phyloP scores from a whole-genome alignment of 805 yeast genomes.

The Wickerhamomyces rabaulensis region DNA sequence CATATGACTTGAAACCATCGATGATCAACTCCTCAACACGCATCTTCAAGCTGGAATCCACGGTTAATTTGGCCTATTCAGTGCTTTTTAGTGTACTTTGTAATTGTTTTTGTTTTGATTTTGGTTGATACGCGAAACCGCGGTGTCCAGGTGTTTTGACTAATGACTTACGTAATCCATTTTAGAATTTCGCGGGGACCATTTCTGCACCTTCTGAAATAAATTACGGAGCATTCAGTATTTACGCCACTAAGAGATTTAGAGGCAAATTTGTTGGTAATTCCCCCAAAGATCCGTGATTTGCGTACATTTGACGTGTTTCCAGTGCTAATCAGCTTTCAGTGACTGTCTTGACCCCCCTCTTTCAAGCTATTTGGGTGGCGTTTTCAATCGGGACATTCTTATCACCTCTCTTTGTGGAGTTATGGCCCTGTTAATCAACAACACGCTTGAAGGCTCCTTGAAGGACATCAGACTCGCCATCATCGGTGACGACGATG shows the following conservation, averaged over 20 bases:
- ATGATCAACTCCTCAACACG: constrained; percentile 89
- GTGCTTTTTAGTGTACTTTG: neutral
- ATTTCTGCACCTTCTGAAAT: too few relatives aligned
- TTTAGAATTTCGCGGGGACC: neutral
- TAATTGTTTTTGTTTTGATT: constrained; percentile 5
- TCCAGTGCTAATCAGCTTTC: too few relatives aligned
- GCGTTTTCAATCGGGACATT: neutral
- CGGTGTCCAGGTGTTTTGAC: constrained; percentile 8
- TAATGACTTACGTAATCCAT: neutral
- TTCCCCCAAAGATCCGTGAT: too few relatives aligned
- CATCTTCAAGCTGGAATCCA: constrained; percentile 8
- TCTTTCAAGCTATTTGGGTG: neutral
- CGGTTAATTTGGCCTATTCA: neutral
- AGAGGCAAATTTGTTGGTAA: too few relatives aligned
- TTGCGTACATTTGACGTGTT: too few relatives aligned
- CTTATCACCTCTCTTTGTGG: neutral
- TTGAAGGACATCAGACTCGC: constrained; percentile 6
- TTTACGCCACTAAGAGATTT: neutral
- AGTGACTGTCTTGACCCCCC: neutral
- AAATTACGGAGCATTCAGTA: too few relatives aligned
- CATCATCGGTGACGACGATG: constrained; percentile 9
- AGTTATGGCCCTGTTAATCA: neutral
- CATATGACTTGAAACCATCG: constrained; percentile 97
- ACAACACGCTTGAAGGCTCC: constrained; percentile 1
- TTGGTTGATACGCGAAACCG: constrained; percentile 6